These are phyloP conservation scores for Leucocoprinus leucothites DNA, from an alignment of 768 basidiomycete species.

Conservation along the genomic window DNA sequence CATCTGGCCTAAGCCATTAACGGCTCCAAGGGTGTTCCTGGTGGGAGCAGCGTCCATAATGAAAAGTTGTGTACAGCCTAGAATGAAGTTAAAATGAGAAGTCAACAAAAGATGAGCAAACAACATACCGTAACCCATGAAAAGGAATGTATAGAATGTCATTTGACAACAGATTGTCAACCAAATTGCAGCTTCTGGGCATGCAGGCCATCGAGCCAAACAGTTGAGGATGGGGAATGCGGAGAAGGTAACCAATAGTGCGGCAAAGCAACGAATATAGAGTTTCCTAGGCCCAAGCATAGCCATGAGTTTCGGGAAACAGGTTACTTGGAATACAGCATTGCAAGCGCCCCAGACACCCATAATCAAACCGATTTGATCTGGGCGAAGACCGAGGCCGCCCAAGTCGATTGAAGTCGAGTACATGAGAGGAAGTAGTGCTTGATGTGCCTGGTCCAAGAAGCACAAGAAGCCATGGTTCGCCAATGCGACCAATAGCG, in stretches of 20 bases:
- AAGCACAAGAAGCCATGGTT: constrained; percentile 26
- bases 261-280: constrained; percentile 24
- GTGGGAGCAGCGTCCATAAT: constrained; percentile 11
- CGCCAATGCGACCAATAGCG: constrained; percentile 21
- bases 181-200: constrained; percentile 2
- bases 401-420: constrained; percentile 52
- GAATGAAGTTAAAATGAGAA: too few relatives aligned
- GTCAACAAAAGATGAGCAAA: background rate
- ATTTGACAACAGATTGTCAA: constrained; percentile 5
- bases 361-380: constrained; percentile 50
- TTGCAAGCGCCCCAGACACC: constrained; percentile 49
- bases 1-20: constrained; percentile 26
- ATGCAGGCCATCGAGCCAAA: background rate
- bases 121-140: constrained; percentile 10
- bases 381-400: constrained; percentile 52
- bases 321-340: constrained; percentile 46
- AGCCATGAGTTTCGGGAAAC: constrained; percentile 42
- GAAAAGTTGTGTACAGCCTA: constrained; percentile 11
- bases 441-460: constrained; percentile 24
- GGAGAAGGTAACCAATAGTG: constrained; percentile 15
- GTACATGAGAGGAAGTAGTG: constrained; percentile 30
- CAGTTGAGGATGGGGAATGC: constrained; percentile 14
- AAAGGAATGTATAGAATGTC: constrained; percentile 3
- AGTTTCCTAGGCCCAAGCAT: constrained; percentile 46
- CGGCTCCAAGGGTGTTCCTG: constrained; percentile 8